Evolutionary conservation across 2,329 filamentous ascomycete species (phyloP).

Genomic region (Periconia sp.): DNA sequence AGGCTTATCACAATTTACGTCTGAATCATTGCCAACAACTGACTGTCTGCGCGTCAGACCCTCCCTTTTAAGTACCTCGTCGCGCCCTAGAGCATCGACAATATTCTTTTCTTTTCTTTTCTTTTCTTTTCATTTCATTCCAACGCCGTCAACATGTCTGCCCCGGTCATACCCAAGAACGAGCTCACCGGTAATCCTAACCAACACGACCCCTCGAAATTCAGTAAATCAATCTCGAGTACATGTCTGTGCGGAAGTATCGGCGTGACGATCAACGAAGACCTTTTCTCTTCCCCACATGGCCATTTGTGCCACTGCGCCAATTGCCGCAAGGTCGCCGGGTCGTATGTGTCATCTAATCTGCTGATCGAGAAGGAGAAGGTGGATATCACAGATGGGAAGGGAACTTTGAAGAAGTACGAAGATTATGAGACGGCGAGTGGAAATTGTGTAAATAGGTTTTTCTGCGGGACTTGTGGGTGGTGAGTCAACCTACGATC

Average conservation of each 20-base stretch:
- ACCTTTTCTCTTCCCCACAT: conserved; percentile 46
- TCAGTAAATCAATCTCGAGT: conserved; percentile 44
- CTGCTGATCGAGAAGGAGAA: conserved; percentile 53
- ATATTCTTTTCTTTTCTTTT: too few relatives aligned
- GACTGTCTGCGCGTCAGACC: too few relatives aligned
- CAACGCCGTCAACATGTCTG: too few relatives aligned
- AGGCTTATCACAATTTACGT: too few relatives aligned
- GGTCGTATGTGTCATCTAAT: conserved; percentile 50
- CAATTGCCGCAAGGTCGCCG: conserved; percentile 59
- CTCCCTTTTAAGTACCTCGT: too few relatives aligned
- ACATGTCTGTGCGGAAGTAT: conserved; percentile 57
- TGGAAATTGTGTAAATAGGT: conserved; percentile 53
- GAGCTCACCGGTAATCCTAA: conserved; percentile 49
- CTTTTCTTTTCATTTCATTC: too few relatives aligned
- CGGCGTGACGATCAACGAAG: conserved; percentile 57
- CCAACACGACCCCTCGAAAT: conserved; percentile 37
- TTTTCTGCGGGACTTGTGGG: conserved; percentile 58
- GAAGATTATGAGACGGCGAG: conserved; percentile 54
- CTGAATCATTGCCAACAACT: too few relatives aligned
- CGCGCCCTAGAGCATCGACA: too few relatives aligned
- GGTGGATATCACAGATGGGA: conserved; percentile 52
- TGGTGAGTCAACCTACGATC: conserved; percentile 18
- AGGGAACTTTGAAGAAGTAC: conserved; percentile 54
- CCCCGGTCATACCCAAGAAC: too few relatives aligned
- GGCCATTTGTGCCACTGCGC: conserved; percentile 54